A percentile compares a stretch with the other conserved stretches of the same genome.
phyloP scores from a whole-genome alignment of 352 stramenopile species.

The Pythium chondricola region DNA sequence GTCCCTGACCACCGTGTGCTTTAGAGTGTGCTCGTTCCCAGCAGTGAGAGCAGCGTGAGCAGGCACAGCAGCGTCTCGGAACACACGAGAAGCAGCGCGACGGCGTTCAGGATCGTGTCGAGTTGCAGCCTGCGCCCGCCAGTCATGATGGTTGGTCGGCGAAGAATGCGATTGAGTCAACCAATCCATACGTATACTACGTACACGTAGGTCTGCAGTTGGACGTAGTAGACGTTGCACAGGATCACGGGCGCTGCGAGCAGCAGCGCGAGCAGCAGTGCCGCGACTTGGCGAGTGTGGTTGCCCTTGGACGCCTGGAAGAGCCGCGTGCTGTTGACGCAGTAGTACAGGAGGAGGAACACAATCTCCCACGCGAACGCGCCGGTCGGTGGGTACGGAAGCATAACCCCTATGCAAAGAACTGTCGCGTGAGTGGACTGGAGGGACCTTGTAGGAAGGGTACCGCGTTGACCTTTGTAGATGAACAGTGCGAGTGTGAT shows the following conservation, averaged over 20 bases:
- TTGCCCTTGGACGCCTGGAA: conserved; percentile 85
- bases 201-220: conserved; percentile 76
- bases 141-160: conserved; percentile 2
- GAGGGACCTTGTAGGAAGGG: not conserved
- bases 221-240: conserved; percentile 69
- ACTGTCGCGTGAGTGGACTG: not conserved
- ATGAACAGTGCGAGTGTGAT: conserved; percentile 43
- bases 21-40: conserved; percentile 8
- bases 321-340: conserved; percentile 50
- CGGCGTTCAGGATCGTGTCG: conserved; percentile 52
- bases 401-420: conserved; percentile 27
- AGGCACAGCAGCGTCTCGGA: conserved; percentile 47
- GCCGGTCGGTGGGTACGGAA: conserved; percentile 40
- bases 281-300: conserved; percentile 52
- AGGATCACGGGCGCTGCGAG: conserved; percentile 47
- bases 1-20: no score
- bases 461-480: conserved; percentile 63
- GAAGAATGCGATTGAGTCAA: not conserved
- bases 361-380: conserved; percentile 54
- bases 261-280: conserved; percentile 48
- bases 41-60: conserved; percentile 36
- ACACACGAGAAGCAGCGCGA: conserved; percentile 52
- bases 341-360: conserved; percentile 53
- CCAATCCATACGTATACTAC: not conserved
- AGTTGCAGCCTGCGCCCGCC: conserved; percentile 32